Conservation (phyloP, 2,329 filamentous ascomycete species). For the Dendryphion nanum region DNA sequence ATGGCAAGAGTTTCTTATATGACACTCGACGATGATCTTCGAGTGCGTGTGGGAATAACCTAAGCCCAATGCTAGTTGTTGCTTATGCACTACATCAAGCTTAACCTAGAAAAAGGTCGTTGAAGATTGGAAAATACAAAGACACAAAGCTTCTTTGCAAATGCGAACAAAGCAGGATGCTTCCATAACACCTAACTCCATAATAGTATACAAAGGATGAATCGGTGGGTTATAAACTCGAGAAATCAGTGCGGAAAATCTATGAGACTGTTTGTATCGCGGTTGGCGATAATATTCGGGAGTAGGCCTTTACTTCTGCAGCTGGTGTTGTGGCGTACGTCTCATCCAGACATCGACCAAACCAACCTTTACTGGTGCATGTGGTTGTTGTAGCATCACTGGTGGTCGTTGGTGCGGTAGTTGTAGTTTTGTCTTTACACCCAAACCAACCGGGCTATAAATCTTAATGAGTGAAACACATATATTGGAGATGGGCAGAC, state of each 20-base stretch:
- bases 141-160: no score
- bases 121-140: no score
- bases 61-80: no score
- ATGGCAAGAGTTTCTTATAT: no score
- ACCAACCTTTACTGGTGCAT: slow-evolving; percentile 36
- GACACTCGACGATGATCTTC: no score
- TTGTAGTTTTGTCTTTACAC: slow-evolving; percentile 33
- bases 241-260: no score
- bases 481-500: slow-evolving; percentile 2
- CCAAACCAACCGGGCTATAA: slow-evolving; percentile 37
- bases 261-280: slow-evolving; percentile 23
- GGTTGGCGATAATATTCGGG: slow-evolving; percentile 22
- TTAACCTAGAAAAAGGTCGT: no score
- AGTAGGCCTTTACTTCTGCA: slow-evolving; percentile 22
- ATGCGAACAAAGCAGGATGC: not conserved
- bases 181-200: not conserved
- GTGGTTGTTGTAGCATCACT: slow-evolving; percentile 23
- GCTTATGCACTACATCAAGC: no score
- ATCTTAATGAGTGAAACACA: slow-evolving; percentile 6
- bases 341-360: slow-evolving; percentile 32
- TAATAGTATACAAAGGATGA: not conserved
- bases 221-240: no score
- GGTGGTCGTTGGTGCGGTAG: slow-evolving; percentile 18
- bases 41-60: no score
- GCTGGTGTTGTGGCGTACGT: slow-evolving; percentile 24